Conservation (phyloP, 148 eudicot species). For the Euryodendron excelsum region DNA sequence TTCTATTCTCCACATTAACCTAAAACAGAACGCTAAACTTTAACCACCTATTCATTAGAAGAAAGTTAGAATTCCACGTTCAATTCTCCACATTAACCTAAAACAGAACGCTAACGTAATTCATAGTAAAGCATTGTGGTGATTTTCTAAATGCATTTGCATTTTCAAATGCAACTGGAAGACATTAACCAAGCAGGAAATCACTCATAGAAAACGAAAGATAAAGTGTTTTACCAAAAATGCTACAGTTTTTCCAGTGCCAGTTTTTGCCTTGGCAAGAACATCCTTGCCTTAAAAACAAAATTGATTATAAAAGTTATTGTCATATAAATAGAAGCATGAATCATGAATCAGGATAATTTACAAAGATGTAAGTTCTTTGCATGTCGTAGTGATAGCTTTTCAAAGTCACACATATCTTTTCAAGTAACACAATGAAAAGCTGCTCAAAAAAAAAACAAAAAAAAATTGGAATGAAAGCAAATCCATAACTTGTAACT, state of each 20-base stretch:
- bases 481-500: too few species aligned
- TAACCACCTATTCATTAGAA: not conserved
- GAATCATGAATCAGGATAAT: not conserved
- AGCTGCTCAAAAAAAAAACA: not conserved
- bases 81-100: not conserved
- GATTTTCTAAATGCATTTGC: too few species aligned
- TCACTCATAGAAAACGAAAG: conserved; percentile 8
- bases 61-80: not conserved
- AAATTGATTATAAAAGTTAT: not conserved
- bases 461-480: too few species aligned
- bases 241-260: conserved; percentile 99
- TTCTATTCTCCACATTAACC: not conserved
- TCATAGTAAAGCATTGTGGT: too few species aligned
- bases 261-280: conserved; percentile 94
- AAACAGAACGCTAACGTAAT: too few species aligned
- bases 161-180: too few species aligned
- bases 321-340: not conserved
- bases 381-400: not conserved
- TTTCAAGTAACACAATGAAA: not conserved
- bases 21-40: too few species aligned
- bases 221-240: conserved; percentile 64
- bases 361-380: not conserved
- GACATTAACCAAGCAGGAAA: not conserved
- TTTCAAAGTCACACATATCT: not conserved
- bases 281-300: conserved; percentile 87